Evolutionary conservation across 2,329 filamentous ascomycete species (phyloP).

Genomic region (Xylariomycetidae sp.): DNA sequence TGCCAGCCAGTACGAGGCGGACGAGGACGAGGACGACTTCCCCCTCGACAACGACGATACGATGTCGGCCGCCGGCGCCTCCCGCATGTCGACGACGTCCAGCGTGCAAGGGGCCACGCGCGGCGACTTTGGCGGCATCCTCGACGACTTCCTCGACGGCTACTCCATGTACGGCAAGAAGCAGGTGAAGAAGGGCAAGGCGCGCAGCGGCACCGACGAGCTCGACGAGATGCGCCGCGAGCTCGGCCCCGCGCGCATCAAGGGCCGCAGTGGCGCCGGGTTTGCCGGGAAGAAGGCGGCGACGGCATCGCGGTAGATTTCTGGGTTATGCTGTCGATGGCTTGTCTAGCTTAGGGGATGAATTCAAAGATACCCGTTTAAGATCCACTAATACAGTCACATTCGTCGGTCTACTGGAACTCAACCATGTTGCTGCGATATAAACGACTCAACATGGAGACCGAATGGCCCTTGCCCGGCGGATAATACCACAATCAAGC

Average conservation of each 20-base stretch:
- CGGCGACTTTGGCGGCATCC: constrained; percentile 77
- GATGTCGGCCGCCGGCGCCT: constrained; percentile 5
- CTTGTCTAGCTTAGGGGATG: too few species aligned
- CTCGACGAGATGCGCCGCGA: constrained; percentile 82
- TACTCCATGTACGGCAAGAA: constrained; percentile 69
- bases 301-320: constrained; percentile 59
- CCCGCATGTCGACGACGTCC: constrained; percentile 58
- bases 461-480: too few species aligned
- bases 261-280: too few species aligned
- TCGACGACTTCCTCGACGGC: constrained; percentile 85
- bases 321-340: too few species aligned
- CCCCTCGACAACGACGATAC: constrained; percentile 36
- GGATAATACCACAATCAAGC: too few species aligned
- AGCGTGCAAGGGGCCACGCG: constrained; percentile 63
- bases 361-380: constrained; percentile 9
- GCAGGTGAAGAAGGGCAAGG: constrained; percentile 71
- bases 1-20: constrained; percentile 67
- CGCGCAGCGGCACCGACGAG: constrained; percentile 77
- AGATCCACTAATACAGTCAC: constrained; percentile 2
- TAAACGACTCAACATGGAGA: too few species aligned
- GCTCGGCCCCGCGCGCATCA: constrained; percentile 70
- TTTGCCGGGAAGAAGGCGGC: constrained; percentile 12
- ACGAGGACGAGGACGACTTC: constrained; percentile 41
- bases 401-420: not conserved
- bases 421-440: too few species aligned